Evolutionary conservation across 371 early-diverging fungal species (phyloP), one percentile per base, ranked within the genome.

Genomic region (Saksenaea oblongispora): DNA sequence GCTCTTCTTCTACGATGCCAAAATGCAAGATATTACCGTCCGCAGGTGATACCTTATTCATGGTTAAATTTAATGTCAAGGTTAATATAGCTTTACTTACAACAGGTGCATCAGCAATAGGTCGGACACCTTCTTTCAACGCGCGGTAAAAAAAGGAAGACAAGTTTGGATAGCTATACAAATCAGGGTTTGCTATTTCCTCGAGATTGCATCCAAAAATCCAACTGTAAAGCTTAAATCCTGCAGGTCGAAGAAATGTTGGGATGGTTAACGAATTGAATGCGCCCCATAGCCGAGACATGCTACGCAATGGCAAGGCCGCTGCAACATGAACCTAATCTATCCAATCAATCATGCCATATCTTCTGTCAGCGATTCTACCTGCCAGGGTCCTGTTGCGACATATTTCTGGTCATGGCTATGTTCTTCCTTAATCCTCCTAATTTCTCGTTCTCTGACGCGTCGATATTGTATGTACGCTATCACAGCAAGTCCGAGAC

Each of bases 11-110:
- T 4, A 98, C 91, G 8, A 89, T 62, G 54, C 98, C 98, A 72
- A 90, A 95, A 69, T 92, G 92, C 56, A 98, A 74, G 0, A 98
- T 85, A 66, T 83, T 83, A 55, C 98, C 97, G 71, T 98, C 98
- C 0, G 95, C 87, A 1, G 98, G 98, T 8, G 89, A 89, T 13
- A 91, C 85, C 88, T 88, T 67, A 1, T 44, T 36, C 22, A 31
- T 39, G 34, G 15, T 24, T 11, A 51, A 22, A 24, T 34, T 27
- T 7, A 22, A 18, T 10, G 18, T 22, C 18, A 14, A 3, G 24
- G 22, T 18, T 14, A 22, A 3, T 8, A 34, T 51, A 61, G 14
- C 27, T 27, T 17, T 53, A 34, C 74, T 78, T 65, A 92, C 93
- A 64, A 96, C 61, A 1, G 80, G 74, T 1, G 91, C 85, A 44